Base-by-base conservation (phyloP, 2,329 filamentous ascomycete species). In the Microdochium trichocladiopsis region DNA sequence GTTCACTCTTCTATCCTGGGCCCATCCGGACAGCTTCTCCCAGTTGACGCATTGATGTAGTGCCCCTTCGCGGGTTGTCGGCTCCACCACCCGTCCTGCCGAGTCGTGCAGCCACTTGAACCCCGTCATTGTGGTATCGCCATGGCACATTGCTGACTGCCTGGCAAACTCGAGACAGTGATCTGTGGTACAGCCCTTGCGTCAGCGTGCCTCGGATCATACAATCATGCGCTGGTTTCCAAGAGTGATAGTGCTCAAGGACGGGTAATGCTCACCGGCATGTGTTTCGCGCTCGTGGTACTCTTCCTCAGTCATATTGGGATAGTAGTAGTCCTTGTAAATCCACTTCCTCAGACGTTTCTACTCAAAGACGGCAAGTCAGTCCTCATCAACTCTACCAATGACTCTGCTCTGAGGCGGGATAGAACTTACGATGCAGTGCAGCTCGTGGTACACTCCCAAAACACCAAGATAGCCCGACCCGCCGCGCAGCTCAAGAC, bases 401-500 rank as follows among this genome's bases (percentile, higher is more conserved):
- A n/a, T n/a, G n/a, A n/a, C n/a, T n/a, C n/a, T n/a, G n/a, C n/a
- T n/a, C n/a, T n/a, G n/a, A n/a, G n/a, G n/a, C n/a, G n/a, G n/a
- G n/a, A n/a, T n/a, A 21, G 33, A 33, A 50, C 50, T 25, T 54
- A 52, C 53, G 2, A 55, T 41, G 25, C 53, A 55, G 33, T 55
- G 53, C 5, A 55, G 37, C 43, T 55, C 50, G 16, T 55, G 53
- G 14, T 50, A 55, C 9, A 50, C 53, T 5, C 37, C 50, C 21
- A 55, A 24, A 4, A 31, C 3, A 12, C 11, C 53, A 4, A 52
- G 16, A 36, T 50, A 55, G 14, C 53, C 53, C 9, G 53, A 50
- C 3, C 51, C 51, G 23, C 52, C 53, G 6, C 25, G 25, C 22
- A 55, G 12, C 23, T 37, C 37, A 5, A 54, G 24, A 31, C 28